A percentile compares a stretch with the other conserved stretches of the same genome.
These are phyloP conservation scores for Steccherinum ochraceum DNA, from an alignment of 768 basidiomycete genomes.

Conservation along the genomic window DNA sequence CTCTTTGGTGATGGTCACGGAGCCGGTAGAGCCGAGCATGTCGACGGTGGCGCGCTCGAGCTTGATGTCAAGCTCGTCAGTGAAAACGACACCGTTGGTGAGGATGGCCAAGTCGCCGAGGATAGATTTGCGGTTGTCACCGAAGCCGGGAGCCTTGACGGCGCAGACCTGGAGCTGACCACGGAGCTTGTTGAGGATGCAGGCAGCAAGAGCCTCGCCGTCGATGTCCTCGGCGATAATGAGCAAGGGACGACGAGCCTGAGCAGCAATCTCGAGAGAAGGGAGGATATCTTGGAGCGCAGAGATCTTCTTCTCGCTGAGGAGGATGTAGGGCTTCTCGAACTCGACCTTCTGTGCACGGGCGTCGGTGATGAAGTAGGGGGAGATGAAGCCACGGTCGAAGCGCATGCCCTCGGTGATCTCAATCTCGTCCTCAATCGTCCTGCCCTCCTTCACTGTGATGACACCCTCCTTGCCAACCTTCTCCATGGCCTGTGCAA, in stretches of 20 bases:
- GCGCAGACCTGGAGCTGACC: constrained; percentile 93
- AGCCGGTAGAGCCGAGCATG: constrained; percentile 85
- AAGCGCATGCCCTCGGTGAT: constrained; percentile 99
- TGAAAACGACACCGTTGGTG: constrained; percentile 97
- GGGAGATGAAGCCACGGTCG: constrained; percentile 96
- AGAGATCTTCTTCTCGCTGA: constrained; percentile 98
- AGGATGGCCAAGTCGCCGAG: constrained; percentile 96
- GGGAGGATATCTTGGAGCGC: constrained; percentile 93
- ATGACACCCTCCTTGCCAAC: constrained; percentile 99
- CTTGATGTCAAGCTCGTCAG: constrained; percentile 89
- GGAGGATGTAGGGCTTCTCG: constrained; percentile 91
- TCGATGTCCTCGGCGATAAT: constrained; percentile 98
- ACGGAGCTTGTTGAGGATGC: constrained; percentile 98
- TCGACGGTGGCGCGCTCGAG: constrained; percentile 86
- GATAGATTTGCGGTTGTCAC: constrained; percentile 98
- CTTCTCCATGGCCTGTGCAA: constrained; percentile 99
- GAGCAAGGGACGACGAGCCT: constrained; percentile 82
- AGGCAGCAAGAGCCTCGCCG: constrained; percentile 95
- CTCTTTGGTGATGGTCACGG: constrained; percentile 94
- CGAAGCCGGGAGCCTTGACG: constrained; percentile 97
- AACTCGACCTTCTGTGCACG: constrained; percentile 95
- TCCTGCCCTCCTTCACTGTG: constrained; percentile 98
- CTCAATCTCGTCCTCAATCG: constrained; percentile 98
- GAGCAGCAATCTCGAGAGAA: constrained; percentile 74
- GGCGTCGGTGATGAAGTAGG: constrained; percentile 98